Conservation (phyloP, 2,329 filamentous ascomycete genomes). For the Fusarium multiceps region DNA sequence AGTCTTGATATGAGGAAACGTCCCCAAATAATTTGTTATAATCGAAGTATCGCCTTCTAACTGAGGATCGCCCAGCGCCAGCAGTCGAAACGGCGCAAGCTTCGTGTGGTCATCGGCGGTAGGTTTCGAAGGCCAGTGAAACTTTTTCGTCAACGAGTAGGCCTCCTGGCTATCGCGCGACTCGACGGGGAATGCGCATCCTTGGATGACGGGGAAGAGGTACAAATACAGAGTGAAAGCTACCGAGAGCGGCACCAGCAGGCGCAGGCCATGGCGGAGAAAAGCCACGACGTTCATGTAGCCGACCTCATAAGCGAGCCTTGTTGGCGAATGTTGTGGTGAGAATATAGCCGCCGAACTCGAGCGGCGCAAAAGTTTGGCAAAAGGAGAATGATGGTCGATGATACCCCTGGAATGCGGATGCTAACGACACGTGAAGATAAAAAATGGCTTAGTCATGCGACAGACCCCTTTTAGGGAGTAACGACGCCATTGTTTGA, state of each 20-base stretch:
- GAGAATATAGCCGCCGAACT: constrained; percentile 7
- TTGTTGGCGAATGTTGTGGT: constrained; percentile 9
- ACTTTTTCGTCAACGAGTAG: constrained; percentile 52
- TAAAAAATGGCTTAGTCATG: constrained; percentile 38
- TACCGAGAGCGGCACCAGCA: constrained; percentile 71
- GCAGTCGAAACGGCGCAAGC: constrained; percentile 82
- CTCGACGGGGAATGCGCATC: constrained; percentile 80
- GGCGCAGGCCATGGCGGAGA: constrained; percentile 67
- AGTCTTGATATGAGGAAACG: constrained; percentile 65
- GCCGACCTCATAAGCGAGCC: constrained; percentile 52
- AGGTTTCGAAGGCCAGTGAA: constrained; percentile 55
- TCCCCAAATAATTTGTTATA: constrained; percentile 65
- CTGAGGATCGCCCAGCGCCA: constrained; percentile 91
- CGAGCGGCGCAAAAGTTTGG: constrained; percentile 22
- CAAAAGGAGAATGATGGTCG: constrained; percentile 20
- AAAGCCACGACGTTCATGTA: constrained; percentile 65
- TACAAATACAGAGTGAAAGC: constrained; percentile 83
- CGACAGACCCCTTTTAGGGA: constrained; percentile 25
- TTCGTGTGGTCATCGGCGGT: constrained; percentile 40
- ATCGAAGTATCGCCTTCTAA: constrained; percentile 92
- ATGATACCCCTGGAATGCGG: constrained; percentile 15
- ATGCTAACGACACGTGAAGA: constrained; percentile 33
- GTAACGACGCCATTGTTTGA: background rate
- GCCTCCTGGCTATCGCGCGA: constrained; percentile 51
- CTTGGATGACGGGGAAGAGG: constrained; percentile 82